Evolutionary conservation across 1,139 yeast species (phyloP), one percentile per base, ranked within the genome.

Genomic region (Candida albicans): DNA sequence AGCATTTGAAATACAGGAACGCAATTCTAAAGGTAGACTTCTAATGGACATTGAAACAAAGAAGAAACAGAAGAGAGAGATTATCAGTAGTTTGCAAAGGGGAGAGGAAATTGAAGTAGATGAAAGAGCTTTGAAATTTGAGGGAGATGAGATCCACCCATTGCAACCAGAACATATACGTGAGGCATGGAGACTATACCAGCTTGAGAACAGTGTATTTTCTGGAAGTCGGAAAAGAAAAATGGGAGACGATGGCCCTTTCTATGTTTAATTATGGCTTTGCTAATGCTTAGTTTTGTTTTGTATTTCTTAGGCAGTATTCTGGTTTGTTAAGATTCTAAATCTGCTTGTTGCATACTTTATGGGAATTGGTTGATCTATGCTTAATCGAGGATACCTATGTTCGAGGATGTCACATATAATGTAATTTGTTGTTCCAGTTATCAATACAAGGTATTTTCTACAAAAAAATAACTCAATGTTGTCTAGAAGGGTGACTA

Each of bases 91-190:
- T 32, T 52, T 70, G 32, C 68, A 61, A 31, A 47, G 50, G 3
- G 73, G 68, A 1, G 53, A 61, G 35, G 70, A 64, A 14, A 57
- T 62, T 13, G 65, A 63, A 39, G 65, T 62, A 2, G 64, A 62
- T 12, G 67, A 62, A 48, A 55, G 52, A 24, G 58, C 56, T 24
- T 58, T 73, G 43, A 56, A 53, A 24, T 73, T 62, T 46, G 59
- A 57, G 36, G 78, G 77, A 26, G 83, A 79, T 48, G 64, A 64
- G 13, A 65, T 70, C 39, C 73, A 75, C 34, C 96, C 96, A 0
- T 63, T 91, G 36, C 73, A 80, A 36, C 96, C 97, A 0, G 90
- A 87, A 52, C 96, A 91, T 59, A 74, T 91, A 34, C 68, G 95
- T 37, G 96, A 89, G 56, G 97, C 97, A 1, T 87, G 95, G 90